These are phyloP conservation scores for Chaetomidium leptoderma DNA, from an alignment of 495 filamentous ascomycete species.

Conservation along the genomic window DNA sequence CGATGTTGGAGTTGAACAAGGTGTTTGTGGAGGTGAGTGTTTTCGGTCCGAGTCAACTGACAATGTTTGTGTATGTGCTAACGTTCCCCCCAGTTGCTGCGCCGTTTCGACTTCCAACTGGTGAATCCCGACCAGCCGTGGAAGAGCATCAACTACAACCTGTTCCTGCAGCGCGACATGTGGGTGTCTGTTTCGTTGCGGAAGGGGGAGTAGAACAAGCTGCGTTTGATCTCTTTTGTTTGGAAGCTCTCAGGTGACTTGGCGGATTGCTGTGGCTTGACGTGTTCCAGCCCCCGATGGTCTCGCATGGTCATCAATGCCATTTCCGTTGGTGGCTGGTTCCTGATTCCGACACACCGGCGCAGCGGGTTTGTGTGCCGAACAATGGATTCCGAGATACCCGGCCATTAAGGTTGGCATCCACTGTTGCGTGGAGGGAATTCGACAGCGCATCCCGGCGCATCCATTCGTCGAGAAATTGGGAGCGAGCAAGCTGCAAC, in stretches of 20 bases:
- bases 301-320: background rate
- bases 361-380: background rate
- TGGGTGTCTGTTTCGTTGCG: slow-evolving; percentile 7
- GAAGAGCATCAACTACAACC: slow-evolving; percentile 11
- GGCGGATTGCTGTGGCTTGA: background rate
- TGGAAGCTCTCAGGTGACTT: background rate
- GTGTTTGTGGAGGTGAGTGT: slow-evolving; percentile 48
- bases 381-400: background rate
- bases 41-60: slow-evolving; percentile 44
- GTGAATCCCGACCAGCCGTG: slow-evolving; percentile 42
- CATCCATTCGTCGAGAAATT: too few relatives aligned
- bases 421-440: background rate
- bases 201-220: background rate
- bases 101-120: slow-evolving; percentile 45
- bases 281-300: too few relatives aligned
- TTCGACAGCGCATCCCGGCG: too few relatives aligned
- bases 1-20: slow-evolving; percentile 53
- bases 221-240: background rate
- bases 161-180: slow-evolving; percentile 3
- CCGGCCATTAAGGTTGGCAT: slow-evolving; percentile 2
- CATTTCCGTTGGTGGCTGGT: background rate
- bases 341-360: background rate
- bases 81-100: slow-evolving; percentile 6
- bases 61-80: slow-evolving; percentile 13
- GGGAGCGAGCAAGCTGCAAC: too few relatives aligned